phyloP scores from a whole-genome alignment of 140 eudicot species.

The Stevia rebaudiana region DNA sequence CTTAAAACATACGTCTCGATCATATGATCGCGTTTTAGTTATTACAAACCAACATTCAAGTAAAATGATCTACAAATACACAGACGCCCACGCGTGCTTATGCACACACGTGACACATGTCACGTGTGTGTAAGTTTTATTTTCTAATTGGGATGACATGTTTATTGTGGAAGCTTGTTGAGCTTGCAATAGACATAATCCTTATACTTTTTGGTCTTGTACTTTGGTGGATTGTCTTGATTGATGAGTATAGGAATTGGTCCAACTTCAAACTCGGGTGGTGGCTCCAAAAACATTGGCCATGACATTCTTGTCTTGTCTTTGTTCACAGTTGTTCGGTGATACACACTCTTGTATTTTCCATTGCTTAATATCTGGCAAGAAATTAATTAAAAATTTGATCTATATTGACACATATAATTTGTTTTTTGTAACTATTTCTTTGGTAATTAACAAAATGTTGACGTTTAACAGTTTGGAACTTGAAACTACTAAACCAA shows the following conservation, averaged over 20 bases:
- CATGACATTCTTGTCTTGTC: slow-evolving; percentile 47
- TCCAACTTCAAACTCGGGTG: slow-evolving; percentile 36
- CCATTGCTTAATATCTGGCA: slow-evolving; percentile 45
- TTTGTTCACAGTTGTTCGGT: slow-evolving; percentile 42
- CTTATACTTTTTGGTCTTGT: slow-evolving; percentile 34
- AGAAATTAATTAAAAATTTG: not conserved
- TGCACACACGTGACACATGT: not conserved
- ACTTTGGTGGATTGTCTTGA: slow-evolving; percentile 36
- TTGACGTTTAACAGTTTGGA: not conserved
- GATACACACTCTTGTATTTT: slow-evolving; percentile 34
- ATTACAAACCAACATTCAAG: not conserved
- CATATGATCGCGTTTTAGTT: not conserved
- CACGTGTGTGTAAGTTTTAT: not conserved
- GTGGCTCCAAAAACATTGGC: slow-evolving; percentile 47
- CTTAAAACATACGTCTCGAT: slow-evolving; percentile 4
- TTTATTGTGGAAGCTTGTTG: slow-evolving; percentile 47
- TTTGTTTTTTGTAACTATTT: not conserved
- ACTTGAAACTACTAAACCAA: not conserved
- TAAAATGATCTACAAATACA: not conserved
- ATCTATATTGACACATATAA: not conserved
- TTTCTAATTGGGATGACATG: not conserved
- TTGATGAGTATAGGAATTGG: slow-evolving; percentile 32
- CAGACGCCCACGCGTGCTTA: not conserved
- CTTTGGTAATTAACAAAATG: not conserved
- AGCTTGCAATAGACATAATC: slow-evolving; percentile 43